A percentile compares a stretch with the other conserved stretches of the same genome.
These are phyloP conservation scores for Orbilia brochopaga DNA, from an alignment of 2,329 filamentous ascomycete species.

Conservation along the genomic window DNA sequence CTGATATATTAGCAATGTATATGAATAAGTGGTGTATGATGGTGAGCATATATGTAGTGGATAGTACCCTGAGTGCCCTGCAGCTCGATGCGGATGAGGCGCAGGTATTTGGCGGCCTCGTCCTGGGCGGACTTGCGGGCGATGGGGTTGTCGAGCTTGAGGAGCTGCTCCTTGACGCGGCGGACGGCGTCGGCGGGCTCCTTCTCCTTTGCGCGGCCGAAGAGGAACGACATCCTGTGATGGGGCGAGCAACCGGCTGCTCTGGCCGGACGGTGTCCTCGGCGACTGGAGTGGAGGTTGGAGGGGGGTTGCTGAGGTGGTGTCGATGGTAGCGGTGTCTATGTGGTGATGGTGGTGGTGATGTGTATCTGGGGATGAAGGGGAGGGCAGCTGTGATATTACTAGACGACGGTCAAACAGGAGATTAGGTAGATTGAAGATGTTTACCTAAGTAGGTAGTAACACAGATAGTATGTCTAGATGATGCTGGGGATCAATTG, in stretches of 20 bases:
- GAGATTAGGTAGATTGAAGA: too few species aligned
- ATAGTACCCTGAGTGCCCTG: constrained; percentile 85
- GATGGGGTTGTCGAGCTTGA: constrained; percentile 67
- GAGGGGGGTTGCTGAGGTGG: too few species aligned
- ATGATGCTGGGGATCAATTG: too few species aligned
- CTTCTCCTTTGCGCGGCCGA: constrained; percentile 68
- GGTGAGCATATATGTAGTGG: background rate
- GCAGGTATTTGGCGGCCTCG: constrained; percentile 82
- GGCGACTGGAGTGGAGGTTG: too few species aligned
- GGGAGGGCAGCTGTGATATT: background rate
- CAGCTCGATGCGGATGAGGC: constrained; percentile 88
- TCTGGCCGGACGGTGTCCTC: constrained; percentile 2
- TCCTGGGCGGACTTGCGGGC: constrained; percentile 73
- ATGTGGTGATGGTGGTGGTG: background rate
- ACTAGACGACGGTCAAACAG: too few species aligned
- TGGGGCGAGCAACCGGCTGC: too few species aligned
- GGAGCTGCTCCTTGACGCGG: constrained; percentile 69
- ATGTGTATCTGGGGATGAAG: background rate
- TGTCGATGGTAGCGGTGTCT: too few species aligned
- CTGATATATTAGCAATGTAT: too few species aligned
- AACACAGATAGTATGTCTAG: too few species aligned
- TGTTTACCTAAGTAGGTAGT: too few species aligned
- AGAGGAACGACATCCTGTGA: constrained; percentile 74
- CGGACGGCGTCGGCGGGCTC: constrained; percentile 66
- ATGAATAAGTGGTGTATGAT: too few species aligned